These are phyloP conservation scores for Calonectria multiphialidica DNA, from an alignment of 2,329 filamentous ascomycete genomes.

Conservation along the genomic window DNA sequence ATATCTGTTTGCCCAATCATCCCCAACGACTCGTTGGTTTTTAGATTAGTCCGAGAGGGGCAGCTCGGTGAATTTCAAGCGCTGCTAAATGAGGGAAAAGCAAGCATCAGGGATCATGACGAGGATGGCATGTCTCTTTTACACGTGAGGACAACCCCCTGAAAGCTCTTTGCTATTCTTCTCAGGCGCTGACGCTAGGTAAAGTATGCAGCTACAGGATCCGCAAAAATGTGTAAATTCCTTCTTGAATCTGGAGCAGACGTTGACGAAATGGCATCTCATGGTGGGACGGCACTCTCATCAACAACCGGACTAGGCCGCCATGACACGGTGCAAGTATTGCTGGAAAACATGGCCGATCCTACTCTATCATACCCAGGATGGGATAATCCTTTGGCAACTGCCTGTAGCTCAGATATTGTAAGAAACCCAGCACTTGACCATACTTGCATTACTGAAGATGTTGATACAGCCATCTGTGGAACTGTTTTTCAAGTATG, in stretches of 20 bases:
- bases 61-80: not conserved
- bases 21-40: conserved; percentile 11
- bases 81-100: conserved; percentile 13
- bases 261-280: conserved; percentile 26
- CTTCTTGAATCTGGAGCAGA: conserved; percentile 28
- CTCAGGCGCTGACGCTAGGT: not conserved
- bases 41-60: conserved; percentile 12
- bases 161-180: too few species aligned
- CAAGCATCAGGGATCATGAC: conserved; percentile 28
- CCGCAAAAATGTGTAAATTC: conserved; percentile 26
- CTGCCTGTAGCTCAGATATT: not conserved
- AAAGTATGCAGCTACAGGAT: conserved; percentile 24
- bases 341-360: conserved; percentile 27
- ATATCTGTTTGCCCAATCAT: conserved; percentile 27
- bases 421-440: not conserved
- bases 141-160: conserved; percentile 6
- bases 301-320: conserved; percentile 4
- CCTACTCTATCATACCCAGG: conserved; percentile 1
- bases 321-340: conserved; percentile 18
- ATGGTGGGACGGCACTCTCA: conserved; percentile 18
- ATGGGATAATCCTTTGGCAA: not conserved
- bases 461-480: not conserved
- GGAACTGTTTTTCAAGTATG: not conserved
- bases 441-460: not conserved
- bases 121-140: conserved; percentile 26